These are phyloP conservation scores for Ustilago crameri DNA, from an alignment of 1,284 basidiomycete species.

Conservation along the genomic window DNA sequence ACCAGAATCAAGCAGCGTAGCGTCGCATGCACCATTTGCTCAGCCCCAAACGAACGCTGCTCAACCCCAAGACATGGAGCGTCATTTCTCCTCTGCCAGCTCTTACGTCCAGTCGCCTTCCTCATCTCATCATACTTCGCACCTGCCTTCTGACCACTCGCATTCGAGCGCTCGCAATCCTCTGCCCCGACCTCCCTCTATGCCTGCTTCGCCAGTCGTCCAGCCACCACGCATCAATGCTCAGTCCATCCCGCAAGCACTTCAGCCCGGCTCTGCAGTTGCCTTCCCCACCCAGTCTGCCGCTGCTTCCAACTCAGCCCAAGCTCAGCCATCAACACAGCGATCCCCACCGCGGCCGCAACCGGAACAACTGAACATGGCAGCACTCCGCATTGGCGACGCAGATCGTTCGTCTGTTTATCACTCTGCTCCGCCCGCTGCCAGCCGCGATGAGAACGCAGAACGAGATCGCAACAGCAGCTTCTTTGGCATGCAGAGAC, in stretches of 20 bases:
- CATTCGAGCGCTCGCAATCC: conserved; percentile 34
- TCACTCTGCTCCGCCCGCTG: conserved; percentile 7
- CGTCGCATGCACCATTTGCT: neutral
- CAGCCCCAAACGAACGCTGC: conserved; percentile 1
- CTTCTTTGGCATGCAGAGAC: conserved; percentile 60
- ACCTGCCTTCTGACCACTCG: conserved; percentile 18
- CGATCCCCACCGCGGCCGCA: conserved; percentile 7
- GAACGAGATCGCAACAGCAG: conserved; percentile 41
- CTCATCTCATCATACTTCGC: conserved; percentile 20
- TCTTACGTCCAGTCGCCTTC: conserved; percentile 38
- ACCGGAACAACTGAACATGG: conserved; percentile 18
- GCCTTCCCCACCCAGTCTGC: conserved; percentile 6
- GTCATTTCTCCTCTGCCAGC: conserved; percentile 47
- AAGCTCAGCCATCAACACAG: neutral
- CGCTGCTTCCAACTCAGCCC: conserved; percentile 9
- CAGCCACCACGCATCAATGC: conserved; percentile 14
- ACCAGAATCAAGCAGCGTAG: neutral
- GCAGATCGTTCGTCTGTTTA: conserved; percentile 9
- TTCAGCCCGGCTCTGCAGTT: conserved; percentile 8
- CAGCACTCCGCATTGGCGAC: conserved; percentile 20
- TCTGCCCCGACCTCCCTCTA: conserved; percentile 27
- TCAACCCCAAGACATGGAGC: conserved; percentile 30
- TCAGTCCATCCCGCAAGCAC: conserved; percentile 1
- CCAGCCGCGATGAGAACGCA: conserved; percentile 22
- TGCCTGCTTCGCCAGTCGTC: conserved; percentile 15